phyloP scores from a whole-genome alignment of 768 basidiomycete genomes.

The Rhizopogon vesiculosus region DNA sequence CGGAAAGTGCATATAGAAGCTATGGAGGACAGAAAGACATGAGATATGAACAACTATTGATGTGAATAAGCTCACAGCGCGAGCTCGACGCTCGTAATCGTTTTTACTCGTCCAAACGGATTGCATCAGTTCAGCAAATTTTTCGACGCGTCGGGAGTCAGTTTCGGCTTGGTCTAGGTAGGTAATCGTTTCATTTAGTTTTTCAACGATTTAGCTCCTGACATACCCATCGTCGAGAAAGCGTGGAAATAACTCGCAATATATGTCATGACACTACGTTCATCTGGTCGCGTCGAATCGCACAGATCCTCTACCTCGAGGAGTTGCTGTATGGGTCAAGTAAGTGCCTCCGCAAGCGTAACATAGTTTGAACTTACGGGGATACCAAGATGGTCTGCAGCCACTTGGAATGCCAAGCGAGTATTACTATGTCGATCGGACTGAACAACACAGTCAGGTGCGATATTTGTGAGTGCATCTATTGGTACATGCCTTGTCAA shows the following conservation, averaged over 20 bases:
- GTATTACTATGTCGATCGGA: conserved; percentile 80
- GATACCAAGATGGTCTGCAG: conserved; percentile 84
- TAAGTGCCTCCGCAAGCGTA: not conserved
- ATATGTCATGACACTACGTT: conserved; percentile 97
- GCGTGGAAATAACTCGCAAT: conserved; percentile 98
- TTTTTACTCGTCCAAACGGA: conserved; percentile 84
- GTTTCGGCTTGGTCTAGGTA: conserved; percentile 87
- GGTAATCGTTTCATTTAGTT: not conserved
- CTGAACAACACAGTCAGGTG: conserved; percentile 32
- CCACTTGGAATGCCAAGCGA: conserved; percentile 79
- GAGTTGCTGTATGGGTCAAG: conserved; percentile 57
- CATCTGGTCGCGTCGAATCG: conserved; percentile 84
- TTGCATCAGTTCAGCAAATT: conserved; percentile 94
- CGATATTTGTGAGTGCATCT: not conserved
- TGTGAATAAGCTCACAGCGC: conserved; percentile 41
- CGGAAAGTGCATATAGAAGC: conserved; percentile 63
- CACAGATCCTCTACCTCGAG: conserved; percentile 96
- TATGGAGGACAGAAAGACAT: conserved; percentile 17
- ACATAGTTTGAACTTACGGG: conserved; percentile 52
- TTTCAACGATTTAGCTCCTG: not conserved
- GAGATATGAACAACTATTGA: not conserved
- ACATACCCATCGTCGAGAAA: conserved; percentile 91
- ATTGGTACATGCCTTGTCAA: conserved; percentile 64
- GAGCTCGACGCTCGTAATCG: conserved; percentile 88
- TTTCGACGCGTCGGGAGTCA: conserved; percentile 87